Conservation (phyloP, 495 filamentous ascomycete genomes). For the Xylaria scruposa region DNA sequence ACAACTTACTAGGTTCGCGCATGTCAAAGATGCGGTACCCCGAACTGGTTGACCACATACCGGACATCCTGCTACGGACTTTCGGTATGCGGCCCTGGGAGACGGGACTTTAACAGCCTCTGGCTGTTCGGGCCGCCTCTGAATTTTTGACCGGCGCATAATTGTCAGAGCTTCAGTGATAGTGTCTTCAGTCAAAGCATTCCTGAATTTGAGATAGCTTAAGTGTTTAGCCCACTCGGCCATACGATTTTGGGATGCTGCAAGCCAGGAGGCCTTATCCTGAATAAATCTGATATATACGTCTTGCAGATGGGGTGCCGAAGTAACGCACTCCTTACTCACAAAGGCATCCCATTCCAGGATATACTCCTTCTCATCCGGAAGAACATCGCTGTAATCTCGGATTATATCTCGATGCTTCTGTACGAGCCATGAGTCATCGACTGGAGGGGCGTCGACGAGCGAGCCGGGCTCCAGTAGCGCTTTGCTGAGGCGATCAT, state of each 20-base stretch:
- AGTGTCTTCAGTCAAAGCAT: slow-evolving; percentile 45
- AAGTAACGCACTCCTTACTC: slow-evolving; percentile 51
- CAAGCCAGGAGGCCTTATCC: slow-evolving; percentile 53
- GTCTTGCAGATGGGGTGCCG: slow-evolving; percentile 52
- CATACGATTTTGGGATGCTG: slow-evolving; percentile 42
- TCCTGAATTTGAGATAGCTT: slow-evolving; percentile 50
- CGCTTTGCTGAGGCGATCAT: slow-evolving; percentile 56
- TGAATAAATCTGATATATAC: slow-evolving; percentile 52
- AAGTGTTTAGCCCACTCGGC: slow-evolving; percentile 56
- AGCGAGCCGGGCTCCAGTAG: slow-evolving; percentile 52
- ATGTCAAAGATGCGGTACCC: slow-evolving; percentile 47
- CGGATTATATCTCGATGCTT: slow-evolving; percentile 59
- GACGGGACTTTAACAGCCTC: slow-evolving; percentile 34
- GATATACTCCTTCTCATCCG: slow-evolving; percentile 59
- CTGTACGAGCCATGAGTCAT: slow-evolving; percentile 57
- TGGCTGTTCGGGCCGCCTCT: slow-evolving; percentile 32
- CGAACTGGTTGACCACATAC: slow-evolving; percentile 49
- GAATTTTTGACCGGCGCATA: slow-evolving; percentile 45
- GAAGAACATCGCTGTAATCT: slow-evolving; percentile 57
- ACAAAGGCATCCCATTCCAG: slow-evolving; percentile 59
- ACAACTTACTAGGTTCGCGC: slow-evolving; percentile 50
- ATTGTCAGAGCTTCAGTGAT: slow-evolving; percentile 45
- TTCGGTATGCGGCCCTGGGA: slow-evolving; percentile 38
- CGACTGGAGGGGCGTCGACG: slow-evolving; percentile 48
- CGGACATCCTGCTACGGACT: slow-evolving; percentile 46